These are phyloP conservation scores for Aureobasidium pullulans DNA, from an alignment of 2,329 filamentous ascomycete species.

Conservation along the genomic window DNA sequence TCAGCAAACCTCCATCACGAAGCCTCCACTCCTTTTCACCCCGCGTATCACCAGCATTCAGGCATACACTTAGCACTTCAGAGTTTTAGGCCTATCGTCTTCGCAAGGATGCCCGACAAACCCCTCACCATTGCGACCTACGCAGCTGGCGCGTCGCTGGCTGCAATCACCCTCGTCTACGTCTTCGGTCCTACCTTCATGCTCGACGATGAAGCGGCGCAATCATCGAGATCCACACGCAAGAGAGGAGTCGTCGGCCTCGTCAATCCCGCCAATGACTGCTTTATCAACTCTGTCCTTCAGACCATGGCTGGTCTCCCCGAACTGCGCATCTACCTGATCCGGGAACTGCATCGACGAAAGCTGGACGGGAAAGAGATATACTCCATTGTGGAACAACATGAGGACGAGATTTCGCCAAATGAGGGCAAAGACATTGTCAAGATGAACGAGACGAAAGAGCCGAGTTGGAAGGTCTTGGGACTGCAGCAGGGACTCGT, in stretches of 20 bases:
- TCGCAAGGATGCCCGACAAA: conserved; percentile 64
- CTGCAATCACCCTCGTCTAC: conserved; percentile 90
- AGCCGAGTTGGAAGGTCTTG: conserved; percentile 41
- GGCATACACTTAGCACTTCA: neutral
- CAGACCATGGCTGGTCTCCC: conserved; percentile 87
- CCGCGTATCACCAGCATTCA: neutral
- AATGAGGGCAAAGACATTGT: conserved; percentile 47
- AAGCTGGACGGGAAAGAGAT: conserved; percentile 69
- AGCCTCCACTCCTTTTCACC: conserved; percentile 1
- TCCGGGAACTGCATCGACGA: conserved; percentile 80
- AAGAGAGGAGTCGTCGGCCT: conserved; percentile 87
- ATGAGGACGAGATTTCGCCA: conserved; percentile 44
- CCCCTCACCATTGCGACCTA: conserved; percentile 80
- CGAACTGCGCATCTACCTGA: conserved; percentile 84
- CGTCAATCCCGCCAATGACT: conserved; percentile 79
- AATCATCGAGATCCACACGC: conserved; percentile 50
- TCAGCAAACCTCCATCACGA: neutral
- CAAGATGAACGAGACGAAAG: conserved; percentile 27
- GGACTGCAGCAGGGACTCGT: conserved; percentile 73
- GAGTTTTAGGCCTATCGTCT: neutral
- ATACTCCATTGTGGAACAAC: conserved; percentile 46
- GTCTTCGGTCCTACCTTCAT: conserved; percentile 97
- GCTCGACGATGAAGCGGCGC: conserved; percentile 69
- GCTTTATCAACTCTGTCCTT: conserved; percentile 83
- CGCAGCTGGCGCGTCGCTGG: conserved; percentile 89